These are phyloP conservation scores for Canavalia ensiformis DNA, from an alignment of 306 rosid genomes.

Conservation along the genomic window DNA sequence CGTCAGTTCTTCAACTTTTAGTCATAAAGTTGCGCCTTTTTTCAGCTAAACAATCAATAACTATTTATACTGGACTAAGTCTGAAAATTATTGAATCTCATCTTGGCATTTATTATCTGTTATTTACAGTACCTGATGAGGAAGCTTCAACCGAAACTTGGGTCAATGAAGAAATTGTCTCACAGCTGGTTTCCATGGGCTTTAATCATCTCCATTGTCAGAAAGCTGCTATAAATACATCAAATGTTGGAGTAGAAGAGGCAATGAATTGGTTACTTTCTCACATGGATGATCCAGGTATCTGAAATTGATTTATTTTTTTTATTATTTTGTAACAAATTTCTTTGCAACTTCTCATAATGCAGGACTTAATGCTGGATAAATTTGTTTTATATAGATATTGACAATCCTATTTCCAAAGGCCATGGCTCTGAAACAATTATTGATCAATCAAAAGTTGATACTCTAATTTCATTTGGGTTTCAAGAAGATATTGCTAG, in stretches of 20 bases:
- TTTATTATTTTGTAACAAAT: constrained; percentile 21
- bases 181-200: constrained; percentile 97
- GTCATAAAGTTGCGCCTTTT: neutral
- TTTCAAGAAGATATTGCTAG: constrained; percentile 86
- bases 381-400: constrained; percentile 56
- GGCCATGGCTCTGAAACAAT: constrained; percentile 48
- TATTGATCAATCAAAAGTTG: constrained; percentile 85
- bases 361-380: constrained; percentile 41
- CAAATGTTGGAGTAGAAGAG: constrained; percentile 91
- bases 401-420: constrained; percentile 72
- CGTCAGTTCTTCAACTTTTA: neutral
- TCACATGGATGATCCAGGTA: constrained; percentile 96
- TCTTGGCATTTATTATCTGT: constrained; percentile 34
- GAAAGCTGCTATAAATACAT: constrained; percentile 92
- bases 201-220: constrained; percentile 82
- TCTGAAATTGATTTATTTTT: constrained; percentile 31
- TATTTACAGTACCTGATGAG: constrained; percentile 60
- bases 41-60: constrained; percentile 25
- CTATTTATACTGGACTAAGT: neutral
- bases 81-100: neutral
- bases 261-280: constrained; percentile 98
- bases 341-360: constrained; percentile 21
- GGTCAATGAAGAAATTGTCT: constrained; percentile 77
- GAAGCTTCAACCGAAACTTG: constrained; percentile 58
- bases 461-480: constrained; percentile 87